Evolutionary conservation across 1,139 yeast genomes (phyloP), one percentile per base, ranked within the genome.

Genomic region (Geotrichum australiense): DNA sequence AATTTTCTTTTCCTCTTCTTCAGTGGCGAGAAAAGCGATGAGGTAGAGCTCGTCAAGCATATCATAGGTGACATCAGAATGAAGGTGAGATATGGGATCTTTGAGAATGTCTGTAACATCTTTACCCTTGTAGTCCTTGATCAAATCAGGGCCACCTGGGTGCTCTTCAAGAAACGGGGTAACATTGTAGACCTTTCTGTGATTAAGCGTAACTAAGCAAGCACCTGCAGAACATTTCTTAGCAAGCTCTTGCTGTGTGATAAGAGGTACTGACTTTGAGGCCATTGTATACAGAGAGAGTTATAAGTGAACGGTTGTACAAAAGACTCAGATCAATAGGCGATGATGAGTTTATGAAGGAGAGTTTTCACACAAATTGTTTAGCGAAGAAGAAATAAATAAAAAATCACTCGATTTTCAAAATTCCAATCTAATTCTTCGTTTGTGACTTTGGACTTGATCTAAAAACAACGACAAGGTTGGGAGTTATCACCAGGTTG

Each of bases 11-110:
- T 73, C 80, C 56, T 79, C 85, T 46, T 74, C 78, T 2, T 62
- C 66, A 5, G 78, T 76, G n/a, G 85, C 85, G 49, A 78, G 55
- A 49, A 72, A 73, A 2, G 80, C 86, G 35, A 74, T 70, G 34
- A 78, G 55, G 57, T 74, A 76, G 45, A 68, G 82, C 47, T 89
- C 96, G 53, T 84, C 89, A 51, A 89, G 64, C 73, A 89, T 81
- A 51, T 87, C 96, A 59, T 86, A 86, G 5, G 96, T 93, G 38
- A 82, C 68, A 56, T 84, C 94, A 2, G 91, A 80, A 63, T 87
- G 96, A 43, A 73, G 76, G 58, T 87, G 95, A 26, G 80, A 70
- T 3, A 57, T 61, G 14, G 67, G 62, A 56, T 85, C 93, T n/a
- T 80, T 76, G 76, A 89, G 71, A 37, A 84, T 77, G 35, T 71